Evolutionary conservation across 495 filamentous ascomycete genomes (phyloP).

Genomic region (Neurospora terricola): DNA sequence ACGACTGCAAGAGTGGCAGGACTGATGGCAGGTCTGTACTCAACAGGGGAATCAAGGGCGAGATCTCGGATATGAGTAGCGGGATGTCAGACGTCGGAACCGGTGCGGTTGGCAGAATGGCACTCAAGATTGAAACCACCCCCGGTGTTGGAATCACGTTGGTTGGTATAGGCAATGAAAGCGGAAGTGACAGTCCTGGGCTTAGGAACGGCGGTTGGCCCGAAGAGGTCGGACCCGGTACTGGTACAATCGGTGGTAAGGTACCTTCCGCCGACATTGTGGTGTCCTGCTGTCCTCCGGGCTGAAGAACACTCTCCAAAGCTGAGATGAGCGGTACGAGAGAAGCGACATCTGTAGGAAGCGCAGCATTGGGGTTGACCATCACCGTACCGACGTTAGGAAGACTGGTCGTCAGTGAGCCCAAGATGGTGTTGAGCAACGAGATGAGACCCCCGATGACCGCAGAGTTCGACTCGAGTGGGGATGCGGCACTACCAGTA

Average conservation of each 20-base stretch:
- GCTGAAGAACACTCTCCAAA: slow-evolving; percentile 1
- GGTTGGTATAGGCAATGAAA: slow-evolving; percentile 2
- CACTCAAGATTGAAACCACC: background rate
- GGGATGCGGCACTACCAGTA: background rate
- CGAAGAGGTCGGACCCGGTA: background rate
- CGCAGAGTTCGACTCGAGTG: background rate
- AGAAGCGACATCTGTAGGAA: background rate
- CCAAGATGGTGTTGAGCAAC: slow-evolving; percentile 1
- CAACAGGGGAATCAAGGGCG: slow-evolving; percentile 1
- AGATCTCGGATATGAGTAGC: slow-evolving; percentile 4
- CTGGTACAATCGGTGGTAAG: background rate
- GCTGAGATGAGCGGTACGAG: slow-evolving; percentile 1
- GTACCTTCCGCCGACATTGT: background rate
- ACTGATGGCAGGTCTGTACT: background rate
- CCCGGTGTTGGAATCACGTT: background rate
- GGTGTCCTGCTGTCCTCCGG: background rate
- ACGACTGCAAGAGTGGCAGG: slow-evolving; percentile 1
- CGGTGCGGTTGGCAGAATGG: slow-evolving; percentile 1
- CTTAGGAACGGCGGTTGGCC: background rate
- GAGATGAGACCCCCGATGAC: slow-evolving; percentile 6
- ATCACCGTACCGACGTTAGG: background rate
- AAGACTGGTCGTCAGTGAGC: background rate
- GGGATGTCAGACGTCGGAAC: slow-evolving; percentile 1
- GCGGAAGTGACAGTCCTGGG: slow-evolving; percentile 1
- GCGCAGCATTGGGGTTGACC: background rate